Percentiles rank a stretch among this genome's conserved stretches.
Evolutionary conservation across 805 yeast genomes (phyloP).

Genomic region (Barnettozyma vustinii): DNA sequence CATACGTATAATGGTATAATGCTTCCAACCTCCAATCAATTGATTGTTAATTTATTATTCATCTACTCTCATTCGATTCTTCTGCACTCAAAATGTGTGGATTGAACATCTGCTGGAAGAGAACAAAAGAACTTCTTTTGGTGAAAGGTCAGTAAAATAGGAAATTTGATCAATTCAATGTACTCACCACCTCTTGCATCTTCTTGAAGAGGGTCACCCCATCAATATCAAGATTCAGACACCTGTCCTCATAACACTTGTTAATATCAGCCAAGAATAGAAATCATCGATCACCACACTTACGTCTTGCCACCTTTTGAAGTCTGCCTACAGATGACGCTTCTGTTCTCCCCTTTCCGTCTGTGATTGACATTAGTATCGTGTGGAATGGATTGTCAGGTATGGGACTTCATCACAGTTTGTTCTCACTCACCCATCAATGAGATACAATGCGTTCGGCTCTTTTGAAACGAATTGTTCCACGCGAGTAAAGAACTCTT

Average conservation of each 20-base stretch:
- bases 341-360: slow-evolving; percentile 19
- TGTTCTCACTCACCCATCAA: slow-evolving; percentile 20
- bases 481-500: slow-evolving; percentile 7
- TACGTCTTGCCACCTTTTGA: slow-evolving; percentile 37
- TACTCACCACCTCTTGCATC: slow-evolving; percentile 38
- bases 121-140: slow-evolving; percentile 41
- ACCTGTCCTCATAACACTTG: slow-evolving; percentile 25
- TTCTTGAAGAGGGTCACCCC: slow-evolving; percentile 40
- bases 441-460: slow-evolving; percentile 17
- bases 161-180: neutral
- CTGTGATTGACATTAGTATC: slow-evolving; percentile 5
- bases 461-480: slow-evolving; percentile 11
- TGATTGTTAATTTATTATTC: too few relatives aligned
- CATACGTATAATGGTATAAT: neutral
- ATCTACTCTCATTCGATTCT: slow-evolving; percentile 23
- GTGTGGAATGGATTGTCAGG: neutral
- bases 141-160: neutral
- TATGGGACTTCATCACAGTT: neutral
- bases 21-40: neutral
- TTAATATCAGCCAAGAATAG: neutral
- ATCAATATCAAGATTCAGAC: slow-evolving; percentile 37
- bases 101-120: slow-evolving; percentile 41
- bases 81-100: slow-evolving; percentile 49
- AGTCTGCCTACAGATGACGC: slow-evolving; percentile 43
- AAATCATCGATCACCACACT: slow-evolving; percentile 6